Percentiles rank a stretch among this genome's conserved stretches.
phyloP scores from a whole-genome alignment of 306 rosid genomes.

The Canavalia ensiformis region DNA sequence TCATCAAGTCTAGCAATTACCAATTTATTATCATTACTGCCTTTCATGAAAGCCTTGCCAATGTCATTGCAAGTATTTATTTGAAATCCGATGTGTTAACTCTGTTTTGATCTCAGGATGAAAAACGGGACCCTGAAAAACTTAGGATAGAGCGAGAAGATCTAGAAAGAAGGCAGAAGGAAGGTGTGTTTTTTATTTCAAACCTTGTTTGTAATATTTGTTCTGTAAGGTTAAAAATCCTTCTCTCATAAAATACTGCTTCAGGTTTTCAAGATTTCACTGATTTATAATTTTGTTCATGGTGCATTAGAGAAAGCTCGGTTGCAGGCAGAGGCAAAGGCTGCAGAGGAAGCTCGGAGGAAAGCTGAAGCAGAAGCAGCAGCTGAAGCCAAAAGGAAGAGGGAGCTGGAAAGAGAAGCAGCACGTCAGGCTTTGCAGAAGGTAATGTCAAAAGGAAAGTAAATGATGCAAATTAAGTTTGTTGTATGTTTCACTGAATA shows the following conservation, averaged over 20 bases:
- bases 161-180: slow-evolving; percentile 83
- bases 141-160: slow-evolving; percentile 86
- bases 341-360: slow-evolving; percentile 91
- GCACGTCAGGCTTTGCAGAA: slow-evolving; percentile 88
- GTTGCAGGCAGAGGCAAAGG: slow-evolving; percentile 91
- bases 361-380: slow-evolving; percentile 86
- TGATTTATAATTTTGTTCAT: slow-evolving; percentile 22
- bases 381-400: slow-evolving; percentile 78
- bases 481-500: slow-evolving; percentile 36
- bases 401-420: slow-evolving; percentile 94
- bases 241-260: slow-evolving; percentile 3
- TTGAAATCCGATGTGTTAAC: slow-evolving; percentile 38
- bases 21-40: slow-evolving; percentile 8
- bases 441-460: slow-evolving; percentile 53
- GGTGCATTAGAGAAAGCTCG: slow-evolving; percentile 83
- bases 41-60: slow-evolving; percentile 13
- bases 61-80: neutral
- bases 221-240: neutral
- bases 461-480: slow-evolving; percentile 20
- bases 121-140: slow-evolving; percentile 88
- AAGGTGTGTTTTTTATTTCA: slow-evolving; percentile 65
- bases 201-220: slow-evolving; percentile 13
- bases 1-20: slow-evolving; percentile 1
- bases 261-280: slow-evolving; percentile 5
- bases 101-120: slow-evolving; percentile 69